A percentile compares a stretch with the other conserved stretches of the same genome.
phyloP scores from a whole-genome alignment of 306 rosid genomes.

The Amphicarpaea edgeworthii region DNA sequence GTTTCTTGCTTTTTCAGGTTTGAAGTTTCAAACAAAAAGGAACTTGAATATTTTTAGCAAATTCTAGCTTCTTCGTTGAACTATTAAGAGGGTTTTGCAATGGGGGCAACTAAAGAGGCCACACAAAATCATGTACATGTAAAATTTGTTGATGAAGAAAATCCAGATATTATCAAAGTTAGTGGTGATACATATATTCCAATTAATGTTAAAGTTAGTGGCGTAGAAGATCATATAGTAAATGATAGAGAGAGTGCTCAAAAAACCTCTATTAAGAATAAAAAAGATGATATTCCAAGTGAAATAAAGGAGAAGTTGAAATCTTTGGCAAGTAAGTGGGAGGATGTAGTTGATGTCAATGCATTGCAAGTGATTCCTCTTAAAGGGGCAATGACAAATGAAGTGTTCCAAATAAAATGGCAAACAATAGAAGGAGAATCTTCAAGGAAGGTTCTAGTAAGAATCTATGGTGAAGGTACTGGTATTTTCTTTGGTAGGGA shows the following conservation, averaged over 20 bases:
- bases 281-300: conserved; percentile 55
- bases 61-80: conserved; percentile 11
- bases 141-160: conserved; percentile 39
- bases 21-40: not conserved
- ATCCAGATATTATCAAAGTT: not conserved
- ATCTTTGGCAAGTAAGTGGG: conserved; percentile 77
- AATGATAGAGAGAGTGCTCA: conserved; percentile 25
- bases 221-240: conserved; percentile 45
- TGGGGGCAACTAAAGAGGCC: conserved; percentile 47
- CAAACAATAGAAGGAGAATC: conserved; percentile 58
- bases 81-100: conserved; percentile 30
- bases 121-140: not conserved
- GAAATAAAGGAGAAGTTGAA: conserved; percentile 66
- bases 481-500: conserved; percentile 71
- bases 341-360: conserved; percentile 59
- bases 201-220: not conserved
- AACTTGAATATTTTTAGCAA: conserved; percentile 9
- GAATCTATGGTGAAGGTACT: conserved; percentile 87
- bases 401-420: conserved; percentile 86
- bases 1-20: conserved; percentile 40
- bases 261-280: conserved; percentile 29
- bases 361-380: conserved; percentile 73
- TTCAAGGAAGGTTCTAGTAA: conserved; percentile 70
- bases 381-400: conserved; percentile 89
- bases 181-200: conserved; percentile 25